Conservation (phyloP, 1,284 basidiomycete species). For the Heterobasidion parviporum region DNA sequence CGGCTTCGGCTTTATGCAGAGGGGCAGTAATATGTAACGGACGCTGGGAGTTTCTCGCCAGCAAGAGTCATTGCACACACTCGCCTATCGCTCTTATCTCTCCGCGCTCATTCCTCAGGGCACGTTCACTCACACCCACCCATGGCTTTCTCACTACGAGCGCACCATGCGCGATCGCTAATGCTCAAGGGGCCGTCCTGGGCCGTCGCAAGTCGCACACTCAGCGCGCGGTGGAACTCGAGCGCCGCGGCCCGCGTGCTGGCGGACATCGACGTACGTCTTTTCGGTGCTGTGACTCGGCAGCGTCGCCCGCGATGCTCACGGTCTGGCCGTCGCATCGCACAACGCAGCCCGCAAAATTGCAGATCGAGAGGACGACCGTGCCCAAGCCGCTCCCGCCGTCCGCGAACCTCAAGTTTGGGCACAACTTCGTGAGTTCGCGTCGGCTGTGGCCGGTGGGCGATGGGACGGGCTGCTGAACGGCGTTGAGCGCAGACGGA, state of each 20-base stretch:
- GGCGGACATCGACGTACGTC: neutral
- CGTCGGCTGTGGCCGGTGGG: neutral
- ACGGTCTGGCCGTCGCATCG: neutral
- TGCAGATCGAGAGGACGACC: neutral
- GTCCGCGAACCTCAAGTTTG: neutral
- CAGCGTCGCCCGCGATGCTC: neutral
- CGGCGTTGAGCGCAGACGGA: slow-evolving; percentile 51
- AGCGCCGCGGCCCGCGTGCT: neutral
- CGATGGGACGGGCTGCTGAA: neutral
- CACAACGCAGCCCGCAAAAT: neutral
- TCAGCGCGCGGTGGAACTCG: neutral
- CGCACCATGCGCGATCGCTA: neutral
- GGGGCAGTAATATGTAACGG: too few relatives aligned
- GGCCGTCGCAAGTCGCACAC: neutral
- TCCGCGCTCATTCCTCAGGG: neutral
- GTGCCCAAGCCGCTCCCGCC: neutral
- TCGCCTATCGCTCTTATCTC: neutral
- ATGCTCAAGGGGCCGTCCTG: neutral
- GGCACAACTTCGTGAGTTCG: neutral
- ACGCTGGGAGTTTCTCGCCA: neutral
- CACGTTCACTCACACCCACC: neutral
- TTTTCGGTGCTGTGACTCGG: neutral
- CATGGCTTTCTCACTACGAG: neutral
- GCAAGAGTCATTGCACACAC: neutral
- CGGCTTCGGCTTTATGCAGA: neutral